Evolutionary conservation across 148 eudicot species (phyloP).

Genomic region (Salicornia ramosissima): DNA sequence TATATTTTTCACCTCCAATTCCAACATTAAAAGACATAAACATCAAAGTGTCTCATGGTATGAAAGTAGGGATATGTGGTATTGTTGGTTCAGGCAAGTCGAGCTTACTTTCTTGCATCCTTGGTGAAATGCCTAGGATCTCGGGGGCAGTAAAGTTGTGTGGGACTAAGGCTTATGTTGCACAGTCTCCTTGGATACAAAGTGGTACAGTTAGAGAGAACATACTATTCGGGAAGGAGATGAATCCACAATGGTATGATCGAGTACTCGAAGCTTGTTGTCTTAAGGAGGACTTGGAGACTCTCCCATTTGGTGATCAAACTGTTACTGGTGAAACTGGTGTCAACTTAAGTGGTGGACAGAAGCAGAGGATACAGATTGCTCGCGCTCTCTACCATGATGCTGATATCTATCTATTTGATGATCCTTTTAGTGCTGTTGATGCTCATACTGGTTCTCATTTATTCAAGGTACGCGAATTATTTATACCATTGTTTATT

Average conservation of each 20-base stretch:
- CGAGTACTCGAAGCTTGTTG: conserved; percentile 40
- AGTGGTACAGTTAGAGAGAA: conserved; percentile 56
- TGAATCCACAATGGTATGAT: conserved; percentile 35
- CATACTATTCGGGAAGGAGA: conserved; percentile 41
- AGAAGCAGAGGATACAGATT: too few species aligned
- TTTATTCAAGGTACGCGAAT: conserved; percentile 47
- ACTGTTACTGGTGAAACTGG: conserved; percentile 48
- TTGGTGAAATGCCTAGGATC: conserved; percentile 45
- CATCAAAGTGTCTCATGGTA: conserved; percentile 27
- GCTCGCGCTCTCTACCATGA: conserved; percentile 50
- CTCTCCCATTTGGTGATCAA: conserved; percentile 36
- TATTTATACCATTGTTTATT: too few species aligned
- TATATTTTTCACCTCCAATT: not conserved
- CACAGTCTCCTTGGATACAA: conserved; percentile 51
- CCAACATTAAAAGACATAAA: conserved; percentile 35
- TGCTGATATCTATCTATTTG: conserved; percentile 45
- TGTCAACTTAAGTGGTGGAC: conserved; percentile 49
- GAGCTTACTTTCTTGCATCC: conserved; percentile 42
- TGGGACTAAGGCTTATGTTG: conserved; percentile 49
- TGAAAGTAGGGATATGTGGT: conserved; percentile 40
- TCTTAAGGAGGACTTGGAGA: conserved; percentile 42
- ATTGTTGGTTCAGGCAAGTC: conserved; percentile 57
- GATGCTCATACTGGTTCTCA: conserved; percentile 54
- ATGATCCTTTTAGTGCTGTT: conserved; percentile 51
- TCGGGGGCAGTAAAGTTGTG: conserved; percentile 34